Conservation (phyloP, 2,329 filamentous ascomycete genomes). For the Cadophora sp. region DNA sequence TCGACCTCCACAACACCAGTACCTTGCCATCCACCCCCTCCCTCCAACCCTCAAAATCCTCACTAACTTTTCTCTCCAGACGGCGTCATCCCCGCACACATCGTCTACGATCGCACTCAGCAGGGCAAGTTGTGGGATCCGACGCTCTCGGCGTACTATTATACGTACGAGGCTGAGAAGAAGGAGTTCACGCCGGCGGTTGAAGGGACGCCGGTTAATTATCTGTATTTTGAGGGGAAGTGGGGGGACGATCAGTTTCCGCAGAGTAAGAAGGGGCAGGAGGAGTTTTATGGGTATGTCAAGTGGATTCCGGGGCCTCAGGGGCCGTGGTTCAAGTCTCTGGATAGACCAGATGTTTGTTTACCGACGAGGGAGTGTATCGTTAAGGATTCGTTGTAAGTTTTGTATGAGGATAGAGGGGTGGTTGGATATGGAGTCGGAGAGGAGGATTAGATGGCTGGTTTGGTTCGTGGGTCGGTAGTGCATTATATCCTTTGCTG, state of each 20-base stretch:
- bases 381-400: conserved; percentile 19
- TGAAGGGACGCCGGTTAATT: conserved; percentile 75
- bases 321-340: conserved; percentile 62
- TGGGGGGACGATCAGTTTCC: conserved; percentile 94
- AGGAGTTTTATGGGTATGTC: conserved; percentile 48
- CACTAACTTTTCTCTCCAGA: conserved; percentile 40
- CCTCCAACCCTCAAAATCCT: background rate
- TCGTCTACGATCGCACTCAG: conserved; percentile 63
- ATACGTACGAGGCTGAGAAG: conserved; percentile 53
- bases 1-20: conserved; percentile 68
- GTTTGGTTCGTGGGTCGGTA: background rate
- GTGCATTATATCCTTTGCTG: background rate
- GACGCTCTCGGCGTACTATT: conserved; percentile 58
- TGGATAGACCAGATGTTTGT: conserved; percentile 51
- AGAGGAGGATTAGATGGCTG: background rate
- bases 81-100: conserved; percentile 55
- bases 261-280: conserved; percentile 48
- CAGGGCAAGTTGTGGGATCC: conserved; percentile 75
- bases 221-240: conserved; percentile 85
- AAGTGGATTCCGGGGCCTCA: conserved; percentile 63
- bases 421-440: background rate
- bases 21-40: conserved; percentile 49
- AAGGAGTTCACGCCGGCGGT: conserved; percentile 56
- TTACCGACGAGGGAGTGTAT: conserved; percentile 24
- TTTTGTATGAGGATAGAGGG: background rate